Conservation (phyloP, 139 green algal genomes). For the Haematococcus lacustris region DNA sequence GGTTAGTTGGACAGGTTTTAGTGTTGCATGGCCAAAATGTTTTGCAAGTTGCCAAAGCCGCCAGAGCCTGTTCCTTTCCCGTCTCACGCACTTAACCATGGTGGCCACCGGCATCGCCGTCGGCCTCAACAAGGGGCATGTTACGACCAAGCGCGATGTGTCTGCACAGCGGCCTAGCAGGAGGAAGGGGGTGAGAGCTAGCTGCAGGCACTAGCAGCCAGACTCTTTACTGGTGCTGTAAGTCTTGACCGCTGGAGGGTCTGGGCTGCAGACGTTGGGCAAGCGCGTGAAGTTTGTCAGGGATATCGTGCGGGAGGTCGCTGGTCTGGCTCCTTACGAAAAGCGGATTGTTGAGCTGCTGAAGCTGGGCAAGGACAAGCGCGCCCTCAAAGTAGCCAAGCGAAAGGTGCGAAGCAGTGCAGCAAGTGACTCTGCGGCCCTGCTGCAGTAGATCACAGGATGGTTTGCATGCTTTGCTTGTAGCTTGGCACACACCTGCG, state of each 20-base stretch:
- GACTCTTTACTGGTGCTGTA: not conserved
- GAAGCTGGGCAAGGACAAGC: constrained; percentile 93
- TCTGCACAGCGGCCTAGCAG: constrained; percentile 30
- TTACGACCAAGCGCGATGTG: constrained; percentile 65
- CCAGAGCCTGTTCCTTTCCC: too few relatives aligned
- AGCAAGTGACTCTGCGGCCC: too few relatives aligned
- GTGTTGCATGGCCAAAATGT: too few relatives aligned
- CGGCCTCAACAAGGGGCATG: constrained; percentile 81
- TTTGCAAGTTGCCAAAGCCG: too few relatives aligned
- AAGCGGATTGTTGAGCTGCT: constrained; percentile 89
- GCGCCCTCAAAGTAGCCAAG: constrained; percentile 93
- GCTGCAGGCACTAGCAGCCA: not conserved
- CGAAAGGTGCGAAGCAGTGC: constrained; percentile 83
- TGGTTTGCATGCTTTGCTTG: too few relatives aligned
- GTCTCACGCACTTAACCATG: constrained; percentile 19
- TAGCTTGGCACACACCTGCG: constrained; percentile 92
- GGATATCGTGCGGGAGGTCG: constrained; percentile 85
- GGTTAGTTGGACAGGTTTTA: too few relatives aligned
- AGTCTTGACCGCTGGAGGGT: not conserved
- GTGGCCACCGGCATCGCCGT: constrained; percentile 67
- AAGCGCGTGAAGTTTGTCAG: constrained; percentile 86
- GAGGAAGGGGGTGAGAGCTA: constrained; percentile 71
- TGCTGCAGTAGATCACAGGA: too few relatives aligned
- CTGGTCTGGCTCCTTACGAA: constrained; percentile 92
- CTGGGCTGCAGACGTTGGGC: constrained; percentile 46